Evolutionary conservation across 139 green algal genomes (phyloP), one percentile per base, ranked within the genome.

Genomic region (Chlorella vulgaris): DNA sequence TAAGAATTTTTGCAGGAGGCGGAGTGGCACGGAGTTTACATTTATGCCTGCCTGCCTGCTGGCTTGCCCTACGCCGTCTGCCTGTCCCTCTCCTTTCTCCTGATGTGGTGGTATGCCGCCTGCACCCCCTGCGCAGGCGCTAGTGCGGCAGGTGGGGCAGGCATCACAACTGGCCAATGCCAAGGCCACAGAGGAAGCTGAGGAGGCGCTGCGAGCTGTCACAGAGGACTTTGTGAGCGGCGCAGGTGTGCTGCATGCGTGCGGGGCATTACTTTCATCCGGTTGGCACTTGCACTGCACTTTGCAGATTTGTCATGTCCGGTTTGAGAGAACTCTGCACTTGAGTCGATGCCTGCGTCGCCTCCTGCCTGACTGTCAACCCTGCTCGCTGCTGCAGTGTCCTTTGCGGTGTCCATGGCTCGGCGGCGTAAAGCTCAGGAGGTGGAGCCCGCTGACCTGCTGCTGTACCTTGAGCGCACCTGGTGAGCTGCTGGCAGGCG

Each of bases 321-420:
- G 38, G 19, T 50, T 42, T 36, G 5, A n/a, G n/a, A n/a, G n/a
- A n/a, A n/a, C n/a, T 43, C 43, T 70, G 29, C 35, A 8, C 31
- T 70, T 4, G 33, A 15, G 2, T 70, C 35, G 29, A 2, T 29
- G 22, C 7, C 47, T 13, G 18, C 31, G 4, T 29, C 29, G 21
- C 63, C 26, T 40, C 4, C 13, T 42, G 7, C 47, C 24, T n/a
- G 7, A 6, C 47, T 35, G 4, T 24, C 21, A 22, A 31, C 24
- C 31, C 39, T 10, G n/a, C 1, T 50, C n/a, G n/a, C 33, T 4
- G 42, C 38, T n/a, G 74, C 74, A 65, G 66, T 78, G 1, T 66
- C 80, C 7, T 88, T 88, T 79, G 84, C 71, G 13, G 80, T 76
- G 43, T 47, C 73, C 60, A 70, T 88, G 80, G 80, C 84, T 8